These are phyloP conservation scores for Paulinella micropora DNA, from an alignment of 78 protist genomes.

Conservation along the genomic window DNA sequence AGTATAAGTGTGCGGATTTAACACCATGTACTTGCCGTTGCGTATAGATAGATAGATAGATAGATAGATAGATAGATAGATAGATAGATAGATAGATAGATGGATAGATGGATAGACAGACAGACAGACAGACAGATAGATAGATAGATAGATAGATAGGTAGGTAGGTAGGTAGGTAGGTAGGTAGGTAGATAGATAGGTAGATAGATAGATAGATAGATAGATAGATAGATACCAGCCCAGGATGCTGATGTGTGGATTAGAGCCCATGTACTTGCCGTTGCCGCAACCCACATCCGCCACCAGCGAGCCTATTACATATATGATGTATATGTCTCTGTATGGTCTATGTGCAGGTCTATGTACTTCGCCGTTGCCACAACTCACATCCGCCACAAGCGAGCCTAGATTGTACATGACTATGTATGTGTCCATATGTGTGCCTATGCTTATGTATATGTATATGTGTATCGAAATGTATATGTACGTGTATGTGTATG, in stretches of 20 bases:
- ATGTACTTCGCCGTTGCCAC: no score
- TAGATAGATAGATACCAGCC: no score
- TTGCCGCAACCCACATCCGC: no score
- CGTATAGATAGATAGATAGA: neutral
- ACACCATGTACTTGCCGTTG: no score
- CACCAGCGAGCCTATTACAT: neutral
- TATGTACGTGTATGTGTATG: neutral
- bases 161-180: neutral
- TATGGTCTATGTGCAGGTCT: neutral
- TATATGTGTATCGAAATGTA: neutral
- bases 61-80: neutral
- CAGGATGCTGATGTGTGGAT: no score
- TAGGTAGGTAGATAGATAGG: neutral
- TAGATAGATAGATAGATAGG: neutral
- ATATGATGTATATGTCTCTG: neutral
- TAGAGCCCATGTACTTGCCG: no score
- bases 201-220: no score
- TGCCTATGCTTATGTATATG: neutral
- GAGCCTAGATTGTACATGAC: neutral
- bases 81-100: neutral
- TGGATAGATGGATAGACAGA: neutral
- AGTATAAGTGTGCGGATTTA: neutral
- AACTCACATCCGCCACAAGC: no score
- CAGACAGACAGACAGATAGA: neutral
- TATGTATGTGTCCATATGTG: neutral